These are phyloP conservation scores for Hyphodiscus sp. DNA, from an alignment of 2,329 filamentous ascomycete species.

Conservation along the genomic window DNA sequence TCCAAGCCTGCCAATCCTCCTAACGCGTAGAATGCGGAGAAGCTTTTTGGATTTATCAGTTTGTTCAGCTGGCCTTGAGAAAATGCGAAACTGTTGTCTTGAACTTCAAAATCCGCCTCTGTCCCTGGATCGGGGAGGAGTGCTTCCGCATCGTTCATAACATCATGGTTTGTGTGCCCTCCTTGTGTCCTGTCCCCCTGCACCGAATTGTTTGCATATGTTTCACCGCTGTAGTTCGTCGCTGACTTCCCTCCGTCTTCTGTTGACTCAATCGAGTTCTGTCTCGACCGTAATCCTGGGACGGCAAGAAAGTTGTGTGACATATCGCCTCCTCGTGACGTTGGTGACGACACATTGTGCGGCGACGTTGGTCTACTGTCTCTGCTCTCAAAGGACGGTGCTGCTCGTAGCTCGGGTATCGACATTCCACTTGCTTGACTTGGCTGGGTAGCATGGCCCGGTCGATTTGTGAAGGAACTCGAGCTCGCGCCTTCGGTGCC, in stretches of 20 bases:
- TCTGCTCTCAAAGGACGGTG: slow-evolving; percentile 52
- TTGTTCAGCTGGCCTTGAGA: slow-evolving; percentile 69
- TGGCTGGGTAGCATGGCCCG: slow-evolving; percentile 19
- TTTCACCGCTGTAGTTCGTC: slow-evolving; percentile 32
- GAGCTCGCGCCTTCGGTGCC: slow-evolving; percentile 24
- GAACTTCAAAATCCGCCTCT: slow-evolving; percentile 61
- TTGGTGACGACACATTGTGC: slow-evolving; percentile 61
- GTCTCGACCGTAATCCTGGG: slow-evolving; percentile 54
- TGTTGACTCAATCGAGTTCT: slow-evolving; percentile 55
- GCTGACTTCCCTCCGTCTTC: slow-evolving; percentile 46
- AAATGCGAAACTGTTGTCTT: slow-evolving; percentile 66
- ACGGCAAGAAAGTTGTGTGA: slow-evolving; percentile 53
- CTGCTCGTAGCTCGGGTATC: slow-evolving; percentile 42
- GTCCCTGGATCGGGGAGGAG: slow-evolving; percentile 59
- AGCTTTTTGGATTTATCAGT: slow-evolving; percentile 72
- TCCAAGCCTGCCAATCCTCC: slow-evolving; percentile 68
- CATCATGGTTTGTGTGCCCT: slow-evolving; percentile 35
- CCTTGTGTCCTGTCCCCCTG: slow-evolving; percentile 36
- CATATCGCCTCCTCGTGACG: slow-evolving; percentile 40
- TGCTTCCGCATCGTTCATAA: slow-evolving; percentile 45
- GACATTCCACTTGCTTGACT: slow-evolving; percentile 26
- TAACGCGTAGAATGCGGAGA: slow-evolving; percentile 67
- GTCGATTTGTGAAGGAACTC: slow-evolving; percentile 9
- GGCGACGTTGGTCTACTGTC: slow-evolving; percentile 59
- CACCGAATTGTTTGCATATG: slow-evolving; percentile 36